These are phyloP conservation scores for Vicia sativa DNA, from an alignment of 306 rosid genomes.

Conservation along the genomic window DNA sequence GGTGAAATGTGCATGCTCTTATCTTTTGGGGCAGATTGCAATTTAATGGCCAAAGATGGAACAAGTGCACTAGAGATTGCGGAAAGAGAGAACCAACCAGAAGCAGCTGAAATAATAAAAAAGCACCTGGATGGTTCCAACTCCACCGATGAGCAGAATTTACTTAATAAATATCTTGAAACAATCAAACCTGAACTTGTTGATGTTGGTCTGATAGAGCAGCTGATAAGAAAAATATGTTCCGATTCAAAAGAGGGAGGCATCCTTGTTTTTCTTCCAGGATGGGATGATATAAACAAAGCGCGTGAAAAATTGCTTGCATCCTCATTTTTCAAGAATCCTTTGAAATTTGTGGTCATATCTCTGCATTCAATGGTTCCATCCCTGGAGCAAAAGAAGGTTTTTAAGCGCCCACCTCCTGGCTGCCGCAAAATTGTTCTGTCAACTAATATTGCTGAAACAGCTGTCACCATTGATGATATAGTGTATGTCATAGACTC, in stretches of 20 bases:
- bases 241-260: conserved; percentile 83
- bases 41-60: conserved; percentile 70
- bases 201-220: conserved; percentile 73
- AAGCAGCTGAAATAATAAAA: conserved; percentile 62
- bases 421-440: conserved; percentile 95
- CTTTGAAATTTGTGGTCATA: conserved; percentile 53
- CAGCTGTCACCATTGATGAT: conserved; percentile 94
- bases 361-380: conserved; percentile 94
- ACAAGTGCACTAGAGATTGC: conserved; percentile 72
- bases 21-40: conserved; percentile 77
- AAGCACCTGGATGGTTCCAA: conserved; percentile 57
- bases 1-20: conserved; percentile 80
- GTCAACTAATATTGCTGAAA: conserved; percentile 93
- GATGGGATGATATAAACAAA: conserved; percentile 95
- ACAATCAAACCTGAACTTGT: conserved; percentile 63
- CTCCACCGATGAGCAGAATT: conserved; percentile 48
- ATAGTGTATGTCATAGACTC: conserved; percentile 88
- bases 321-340: conserved; percentile 59
- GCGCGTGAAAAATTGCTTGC: conserved; percentile 61
- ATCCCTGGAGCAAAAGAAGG: conserved; percentile 73
- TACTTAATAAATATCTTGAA: conserved; percentile 64
- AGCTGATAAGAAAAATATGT: conserved; percentile 73
- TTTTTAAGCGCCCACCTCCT: conserved; percentile 58
- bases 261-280: conserved; percentile 90
- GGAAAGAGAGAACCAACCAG: conserved; percentile 59